phyloP scores from a whole-genome alignment of 2,329 filamentous ascomycete species.

The Cladophialophora immunda region DNA sequence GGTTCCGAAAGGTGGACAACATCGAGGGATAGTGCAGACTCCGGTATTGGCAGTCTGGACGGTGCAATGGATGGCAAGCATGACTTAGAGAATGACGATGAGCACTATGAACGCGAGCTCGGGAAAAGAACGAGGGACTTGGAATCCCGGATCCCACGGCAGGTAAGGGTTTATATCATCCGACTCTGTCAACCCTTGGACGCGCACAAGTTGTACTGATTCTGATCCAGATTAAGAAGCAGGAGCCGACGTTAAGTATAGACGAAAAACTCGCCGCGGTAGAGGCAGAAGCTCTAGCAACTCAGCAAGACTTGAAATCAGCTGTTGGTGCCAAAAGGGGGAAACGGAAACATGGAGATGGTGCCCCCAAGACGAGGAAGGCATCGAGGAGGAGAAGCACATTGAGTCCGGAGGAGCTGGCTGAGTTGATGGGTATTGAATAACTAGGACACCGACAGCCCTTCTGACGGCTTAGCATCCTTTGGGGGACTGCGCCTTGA shows the following conservation, averaged over 20 bases:
- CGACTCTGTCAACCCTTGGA: background rate
- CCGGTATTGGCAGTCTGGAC: constrained; percentile 23
- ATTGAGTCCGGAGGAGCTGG: constrained; percentile 55
- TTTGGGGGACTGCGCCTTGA: background rate
- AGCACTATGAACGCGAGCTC: constrained; percentile 40
- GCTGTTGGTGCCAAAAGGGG: constrained; percentile 24
- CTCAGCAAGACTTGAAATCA: constrained; percentile 41
- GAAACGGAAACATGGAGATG: constrained; percentile 31
- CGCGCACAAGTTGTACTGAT: constrained; percentile 13
- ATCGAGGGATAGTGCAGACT: constrained; percentile 24
- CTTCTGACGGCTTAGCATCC: background rate
- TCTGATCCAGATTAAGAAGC: constrained; percentile 35
- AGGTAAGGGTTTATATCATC: constrained; percentile 18
- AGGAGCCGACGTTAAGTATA: constrained; percentile 47
- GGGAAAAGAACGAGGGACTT: constrained; percentile 40
- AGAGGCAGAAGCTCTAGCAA: constrained; percentile 53
- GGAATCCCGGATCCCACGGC: constrained; percentile 23
- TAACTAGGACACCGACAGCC: background rate
- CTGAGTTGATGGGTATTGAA: constrained; percentile 39
- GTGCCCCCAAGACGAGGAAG: constrained; percentile 20
- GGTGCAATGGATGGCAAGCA: constrained; percentile 3
- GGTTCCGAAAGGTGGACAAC: constrained; percentile 1
- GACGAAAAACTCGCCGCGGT: constrained; percentile 54
- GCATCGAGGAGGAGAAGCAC: constrained; percentile 51
- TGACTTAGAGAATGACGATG: constrained; percentile 21